Evolutionary conservation across 805 yeast genomes (phyloP).

Genomic region (Helenozyma baotianmanensis): DNA sequence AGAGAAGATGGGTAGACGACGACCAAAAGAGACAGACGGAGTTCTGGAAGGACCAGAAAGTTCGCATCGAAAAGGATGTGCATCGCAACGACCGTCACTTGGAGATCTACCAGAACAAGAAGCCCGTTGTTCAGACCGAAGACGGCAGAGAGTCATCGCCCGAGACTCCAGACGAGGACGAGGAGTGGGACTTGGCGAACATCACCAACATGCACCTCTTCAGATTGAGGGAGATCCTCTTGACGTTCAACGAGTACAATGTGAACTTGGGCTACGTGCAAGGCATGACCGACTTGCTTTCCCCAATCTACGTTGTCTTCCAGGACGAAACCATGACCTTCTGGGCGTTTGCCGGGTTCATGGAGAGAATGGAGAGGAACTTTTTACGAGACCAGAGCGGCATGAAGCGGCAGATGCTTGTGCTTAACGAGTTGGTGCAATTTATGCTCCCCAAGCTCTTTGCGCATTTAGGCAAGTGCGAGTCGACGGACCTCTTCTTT

Average conservation of each 20-base stretch:
- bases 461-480: slow-evolving; percentile 79
- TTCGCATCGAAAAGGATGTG: slow-evolving; percentile 89
- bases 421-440: slow-evolving; percentile 80
- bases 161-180: slow-evolving; percentile 35
- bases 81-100: slow-evolving; percentile 84
- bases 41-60: slow-evolving; percentile 86
- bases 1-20: slow-evolving; percentile 63
- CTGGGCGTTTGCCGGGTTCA: slow-evolving; percentile 82
- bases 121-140: slow-evolving; percentile 23
- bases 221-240: slow-evolving; percentile 67
- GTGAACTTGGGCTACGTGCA: slow-evolving; percentile 89
- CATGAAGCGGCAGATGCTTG: slow-evolving; percentile 81
- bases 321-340: slow-evolving; percentile 77
- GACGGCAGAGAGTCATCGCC: slow-evolving; percentile 24
- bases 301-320: slow-evolving; percentile 68
- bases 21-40: slow-evolving; percentile 47
- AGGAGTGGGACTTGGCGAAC: slow-evolving; percentile 55
- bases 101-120: slow-evolving; percentile 51
- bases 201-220: slow-evolving; percentile 74
- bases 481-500: slow-evolving; percentile 85
- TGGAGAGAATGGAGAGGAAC: slow-evolving; percentile 95
- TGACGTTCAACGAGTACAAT: slow-evolving; percentile 84
- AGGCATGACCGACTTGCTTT: slow-evolving; percentile 92
- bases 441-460: slow-evolving; percentile 85
- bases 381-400: slow-evolving; percentile 90